Percentiles rank a stretch among this genome's conserved stretches.
phyloP scores from a whole-genome alignment of 495 filamentous ascomycete species.

The Hypoxylon fuscum region DNA sequence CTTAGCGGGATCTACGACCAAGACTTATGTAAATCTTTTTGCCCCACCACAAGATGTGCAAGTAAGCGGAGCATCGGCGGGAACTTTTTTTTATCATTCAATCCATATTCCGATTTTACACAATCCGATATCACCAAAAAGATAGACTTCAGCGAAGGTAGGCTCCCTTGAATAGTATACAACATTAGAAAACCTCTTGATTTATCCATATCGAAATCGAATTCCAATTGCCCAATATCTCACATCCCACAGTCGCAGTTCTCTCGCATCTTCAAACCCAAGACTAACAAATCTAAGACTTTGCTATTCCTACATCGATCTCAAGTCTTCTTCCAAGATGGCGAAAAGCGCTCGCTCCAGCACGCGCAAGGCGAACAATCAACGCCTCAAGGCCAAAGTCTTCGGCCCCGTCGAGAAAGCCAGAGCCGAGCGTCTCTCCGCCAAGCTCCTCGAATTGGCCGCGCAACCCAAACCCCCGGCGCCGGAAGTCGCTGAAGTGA shows the following conservation, averaged over 20 bases:
- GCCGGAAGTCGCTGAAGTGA: constrained; percentile 32
- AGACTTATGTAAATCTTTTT: constrained; percentile 11
- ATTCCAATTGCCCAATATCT: no score
- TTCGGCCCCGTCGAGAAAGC: constrained; percentile 82
- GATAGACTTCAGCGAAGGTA: no score
- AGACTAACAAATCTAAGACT: background rate
- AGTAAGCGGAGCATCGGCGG: constrained; percentile 4
- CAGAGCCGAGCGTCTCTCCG: constrained; percentile 78
- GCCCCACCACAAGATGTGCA: constrained; percentile 15
- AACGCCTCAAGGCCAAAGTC: constrained; percentile 75
- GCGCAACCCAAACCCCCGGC: constrained; percentile 67
- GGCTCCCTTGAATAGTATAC: no score
- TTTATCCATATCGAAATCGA: no score
- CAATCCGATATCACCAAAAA: constrained; percentile 2
- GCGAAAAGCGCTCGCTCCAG: constrained; percentile 83
- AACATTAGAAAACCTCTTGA: no score
- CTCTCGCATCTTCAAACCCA: background rate
- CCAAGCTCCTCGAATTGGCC: constrained; percentile 79
- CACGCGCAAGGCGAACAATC: constrained; percentile 78
- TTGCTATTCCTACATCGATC: background rate
- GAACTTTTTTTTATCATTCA: constrained; percentile 7
- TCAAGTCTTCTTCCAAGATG: constrained; percentile 61
- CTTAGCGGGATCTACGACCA: constrained; percentile 37
- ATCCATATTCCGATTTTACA: constrained; percentile 2
- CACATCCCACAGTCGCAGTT: no score